These are phyloP conservation scores for Phytophthora aleatoria DNA, from an alignment of 352 stramenopile genomes.

Conservation along the genomic window DNA sequence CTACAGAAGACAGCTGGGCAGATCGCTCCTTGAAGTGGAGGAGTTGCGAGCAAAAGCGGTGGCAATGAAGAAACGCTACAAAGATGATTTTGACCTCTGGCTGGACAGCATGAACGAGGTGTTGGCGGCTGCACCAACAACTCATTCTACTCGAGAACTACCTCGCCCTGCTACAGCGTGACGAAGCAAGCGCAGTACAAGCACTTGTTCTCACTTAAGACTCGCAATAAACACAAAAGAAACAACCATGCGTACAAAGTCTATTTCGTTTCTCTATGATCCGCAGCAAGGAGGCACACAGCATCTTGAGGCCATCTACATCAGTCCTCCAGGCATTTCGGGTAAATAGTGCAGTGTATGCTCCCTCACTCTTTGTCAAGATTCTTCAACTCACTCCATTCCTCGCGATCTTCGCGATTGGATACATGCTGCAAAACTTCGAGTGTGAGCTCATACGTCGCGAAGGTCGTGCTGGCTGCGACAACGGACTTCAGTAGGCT, in stretches of 20 bases:
- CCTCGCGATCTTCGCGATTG: constrained; percentile 12
- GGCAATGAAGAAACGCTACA: constrained; percentile 2
- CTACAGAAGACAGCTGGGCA: constrained; percentile 2
- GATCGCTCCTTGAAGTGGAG: constrained; percentile 1
- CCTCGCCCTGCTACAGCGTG: constrained; percentile 1
- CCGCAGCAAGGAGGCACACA: not conserved
- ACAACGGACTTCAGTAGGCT: constrained; percentile 85
- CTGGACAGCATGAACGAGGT: constrained; percentile 2
- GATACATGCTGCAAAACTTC: constrained; percentile 40
- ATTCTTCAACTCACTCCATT: constrained; percentile 18
- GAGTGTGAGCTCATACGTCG: constrained; percentile 72
- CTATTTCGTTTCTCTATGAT: constrained; percentile 17
- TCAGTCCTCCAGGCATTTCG: not conserved
- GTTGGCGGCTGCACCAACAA: not conserved
- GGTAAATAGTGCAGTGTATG: constrained; percentile 11
- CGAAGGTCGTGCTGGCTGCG: constrained; percentile 79
- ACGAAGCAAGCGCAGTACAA: not conserved
- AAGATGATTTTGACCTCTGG: constrained; percentile 1
- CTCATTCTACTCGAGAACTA: not conserved
- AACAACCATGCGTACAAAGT: constrained; percentile 5
- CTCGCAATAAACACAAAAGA: not conserved
- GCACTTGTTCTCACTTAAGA: no score
- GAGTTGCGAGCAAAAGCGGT: not conserved
- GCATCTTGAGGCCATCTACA: constrained; percentile 6
- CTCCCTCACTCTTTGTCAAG: constrained; percentile 15